Conservation (phyloP, 192 early-diverging fungal species). For the Backusella tuberculispora region DNA sequence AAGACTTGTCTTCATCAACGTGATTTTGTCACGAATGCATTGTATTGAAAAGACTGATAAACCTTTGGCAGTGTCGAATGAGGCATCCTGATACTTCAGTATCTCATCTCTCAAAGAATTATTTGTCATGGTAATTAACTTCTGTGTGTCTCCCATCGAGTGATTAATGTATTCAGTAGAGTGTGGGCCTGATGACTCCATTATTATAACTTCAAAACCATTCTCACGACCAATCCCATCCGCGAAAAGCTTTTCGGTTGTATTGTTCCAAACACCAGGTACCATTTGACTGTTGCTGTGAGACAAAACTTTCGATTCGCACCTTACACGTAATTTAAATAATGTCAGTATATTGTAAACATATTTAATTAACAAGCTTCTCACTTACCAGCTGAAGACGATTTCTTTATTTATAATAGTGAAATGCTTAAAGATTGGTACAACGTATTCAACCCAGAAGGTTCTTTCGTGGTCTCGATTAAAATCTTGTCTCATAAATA, state of each 20-base stretch:
- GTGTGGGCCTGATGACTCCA: constrained; percentile 13
- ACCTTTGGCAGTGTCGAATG: constrained; percentile 18
- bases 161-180: constrained; percentile 15
- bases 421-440: constrained; percentile 12
- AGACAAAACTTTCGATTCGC: constrained; percentile 18
- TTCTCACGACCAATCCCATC: constrained; percentile 19
- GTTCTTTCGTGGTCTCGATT: constrained; percentile 8
- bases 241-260: constrained; percentile 14
- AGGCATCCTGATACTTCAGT: constrained; percentile 1
- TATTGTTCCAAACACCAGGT: constrained; percentile 12
- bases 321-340: constrained; percentile 15
- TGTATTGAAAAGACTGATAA: constrained; percentile 15
- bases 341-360: constrained; percentile 19
- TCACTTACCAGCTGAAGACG: constrained; percentile 10
- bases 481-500: constrained; percentile 19
- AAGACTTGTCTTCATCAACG: background rate
- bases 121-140: background rate
- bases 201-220: constrained; percentile 11
- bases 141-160: constrained; percentile 1
- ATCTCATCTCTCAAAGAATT: constrained; percentile 19
- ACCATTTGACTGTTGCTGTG: constrained; percentile 16
- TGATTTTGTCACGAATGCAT: constrained; percentile 11
- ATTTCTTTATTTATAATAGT: constrained; percentile 2
- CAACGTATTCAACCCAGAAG: constrained; percentile 16
- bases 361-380: constrained; percentile 17